Evolutionary conservation across 1,284 basidiomycete genomes (phyloP).

Genomic region (Stygiomarasmius scandens): DNA sequence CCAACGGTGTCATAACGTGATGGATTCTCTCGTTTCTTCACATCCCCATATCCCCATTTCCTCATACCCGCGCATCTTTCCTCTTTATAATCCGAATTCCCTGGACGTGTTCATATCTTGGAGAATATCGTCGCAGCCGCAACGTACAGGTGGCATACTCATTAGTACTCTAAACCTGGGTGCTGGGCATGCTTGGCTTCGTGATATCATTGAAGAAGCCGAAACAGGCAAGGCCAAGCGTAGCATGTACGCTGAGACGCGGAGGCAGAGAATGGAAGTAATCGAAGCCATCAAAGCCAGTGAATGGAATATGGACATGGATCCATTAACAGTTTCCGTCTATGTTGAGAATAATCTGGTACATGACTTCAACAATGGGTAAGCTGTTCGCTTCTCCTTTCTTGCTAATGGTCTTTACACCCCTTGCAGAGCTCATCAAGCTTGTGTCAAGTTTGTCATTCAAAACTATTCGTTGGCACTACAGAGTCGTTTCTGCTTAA

Average conservation of each 20-base stretch:
- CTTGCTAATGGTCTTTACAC: background rate
- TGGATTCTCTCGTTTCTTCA: constrained; percentile 39
- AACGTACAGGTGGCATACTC: constrained; percentile 63
- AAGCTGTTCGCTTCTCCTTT: constrained; percentile 27
- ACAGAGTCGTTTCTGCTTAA: constrained; percentile 55
- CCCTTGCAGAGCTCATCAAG: constrained; percentile 52
- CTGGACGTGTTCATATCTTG: constrained; percentile 79
- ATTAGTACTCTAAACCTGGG: constrained; percentile 66
- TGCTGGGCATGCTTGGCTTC: constrained; percentile 65
- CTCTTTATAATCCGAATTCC: constrained; percentile 73
- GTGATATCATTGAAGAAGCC: constrained; percentile 56
- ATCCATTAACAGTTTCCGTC: constrained; percentile 64
- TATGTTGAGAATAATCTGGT: constrained; percentile 41
- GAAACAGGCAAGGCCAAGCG: constrained; percentile 69
- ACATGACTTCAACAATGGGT: constrained; percentile 76
- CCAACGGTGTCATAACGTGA: constrained; percentile 46
- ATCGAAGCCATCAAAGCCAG: constrained; percentile 67
- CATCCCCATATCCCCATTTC: constrained; percentile 67
- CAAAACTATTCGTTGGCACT: constrained; percentile 73
- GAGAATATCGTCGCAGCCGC: constrained; percentile 55
- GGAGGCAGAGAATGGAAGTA: constrained; percentile 68
- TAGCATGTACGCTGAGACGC: constrained; percentile 90
- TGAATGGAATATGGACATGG: constrained; percentile 79
- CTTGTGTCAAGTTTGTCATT: constrained; percentile 59
- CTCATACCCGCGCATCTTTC: constrained; percentile 67